These are phyloP conservation scores for Backusella psychrophila DNA, from an alignment of 192 early-diverging fungal genomes.

Conservation along the genomic window DNA sequence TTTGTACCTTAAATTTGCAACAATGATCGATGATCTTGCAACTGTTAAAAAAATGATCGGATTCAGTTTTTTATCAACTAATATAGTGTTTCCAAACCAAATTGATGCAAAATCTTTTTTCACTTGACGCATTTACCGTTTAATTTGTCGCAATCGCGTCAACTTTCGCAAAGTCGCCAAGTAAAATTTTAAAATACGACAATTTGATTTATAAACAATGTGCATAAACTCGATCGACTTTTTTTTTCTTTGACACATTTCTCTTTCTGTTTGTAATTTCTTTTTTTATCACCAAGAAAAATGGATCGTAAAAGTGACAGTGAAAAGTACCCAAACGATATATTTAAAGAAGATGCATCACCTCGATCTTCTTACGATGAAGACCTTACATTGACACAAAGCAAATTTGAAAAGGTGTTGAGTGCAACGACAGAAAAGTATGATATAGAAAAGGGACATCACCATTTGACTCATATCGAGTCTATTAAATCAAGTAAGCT, in stretches of 20 bases:
- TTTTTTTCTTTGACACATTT: not conserved
- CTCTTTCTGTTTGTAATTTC: not conserved
- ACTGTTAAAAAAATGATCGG: not conserved
- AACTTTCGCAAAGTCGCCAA: too few relatives aligned
- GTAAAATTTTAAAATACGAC: too few relatives aligned
- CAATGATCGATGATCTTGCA: not conserved
- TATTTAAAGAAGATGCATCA: not conserved
- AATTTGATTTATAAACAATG: too few relatives aligned
- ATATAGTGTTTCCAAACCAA: too few relatives aligned
- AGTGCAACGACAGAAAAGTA: not conserved
- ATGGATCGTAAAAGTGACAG: not conserved
- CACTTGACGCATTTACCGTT: too few relatives aligned
- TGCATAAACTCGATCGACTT: not conserved
- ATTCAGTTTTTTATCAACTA: not conserved
- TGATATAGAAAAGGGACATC: not conserved
- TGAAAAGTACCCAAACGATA: not conserved
- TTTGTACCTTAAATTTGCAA: not conserved
- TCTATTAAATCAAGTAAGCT: constrained; percentile 1
- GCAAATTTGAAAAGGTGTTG: not conserved
- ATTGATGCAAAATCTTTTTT: too few relatives aligned
- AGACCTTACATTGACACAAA: not conserved
- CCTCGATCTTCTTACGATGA: not conserved
- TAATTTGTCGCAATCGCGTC: too few relatives aligned
- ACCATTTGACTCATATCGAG: not conserved
- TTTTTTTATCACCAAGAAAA: not conserved